Percentiles rank a stretch among this genome's conserved stretches.
phyloP scores from a whole-genome alignment of 164 flowering plant genomes.

The Warburgia ugandensis region DNA sequence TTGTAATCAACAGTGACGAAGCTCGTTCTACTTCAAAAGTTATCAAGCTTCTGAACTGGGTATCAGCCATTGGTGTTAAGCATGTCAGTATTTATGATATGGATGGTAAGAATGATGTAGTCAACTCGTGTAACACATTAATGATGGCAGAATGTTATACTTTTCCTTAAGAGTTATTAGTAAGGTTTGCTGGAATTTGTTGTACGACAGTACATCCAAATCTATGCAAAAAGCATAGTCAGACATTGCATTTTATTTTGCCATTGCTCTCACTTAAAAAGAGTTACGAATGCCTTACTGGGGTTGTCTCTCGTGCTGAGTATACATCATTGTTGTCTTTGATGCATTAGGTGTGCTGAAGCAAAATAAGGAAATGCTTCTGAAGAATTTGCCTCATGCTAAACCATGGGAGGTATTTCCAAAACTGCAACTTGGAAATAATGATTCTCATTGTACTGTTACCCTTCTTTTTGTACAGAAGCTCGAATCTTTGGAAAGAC shows the following conservation, averaged over 20 bases:
- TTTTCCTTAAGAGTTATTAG: too few relatives aligned
- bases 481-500: background rate
- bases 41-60: slow-evolving; percentile 58
- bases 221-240: too few relatives aligned
- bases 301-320: background rate
- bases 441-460: background rate
- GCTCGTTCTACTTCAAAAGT: slow-evolving; percentile 45
- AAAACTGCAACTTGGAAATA: too few relatives aligned
- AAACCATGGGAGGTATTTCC: slow-evolving; percentile 42
- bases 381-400: slow-evolving; percentile 30
- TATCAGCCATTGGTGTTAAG: slow-evolving; percentile 53
- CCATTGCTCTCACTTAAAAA: too few relatives aligned
- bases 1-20: slow-evolving; percentile 86
- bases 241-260: too few relatives aligned
- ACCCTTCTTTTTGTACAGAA: background rate
- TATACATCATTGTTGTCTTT: background rate
- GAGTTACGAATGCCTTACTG: too few relatives aligned
- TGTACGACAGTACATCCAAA: too few relatives aligned
- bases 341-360: slow-evolving; percentile 62
- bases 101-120: slow-evolving; percentile 44
- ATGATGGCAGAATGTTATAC: too few relatives aligned
- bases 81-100: slow-evolving; percentile 68
- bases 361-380: slow-evolving; percentile 50
- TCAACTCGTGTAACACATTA: background rate
- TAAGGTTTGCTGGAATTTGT: too few relatives aligned